Evolutionary conservation across 129 eudicot species (phyloP).

Genomic region (Chrysanthemum seticuspe): DNA sequence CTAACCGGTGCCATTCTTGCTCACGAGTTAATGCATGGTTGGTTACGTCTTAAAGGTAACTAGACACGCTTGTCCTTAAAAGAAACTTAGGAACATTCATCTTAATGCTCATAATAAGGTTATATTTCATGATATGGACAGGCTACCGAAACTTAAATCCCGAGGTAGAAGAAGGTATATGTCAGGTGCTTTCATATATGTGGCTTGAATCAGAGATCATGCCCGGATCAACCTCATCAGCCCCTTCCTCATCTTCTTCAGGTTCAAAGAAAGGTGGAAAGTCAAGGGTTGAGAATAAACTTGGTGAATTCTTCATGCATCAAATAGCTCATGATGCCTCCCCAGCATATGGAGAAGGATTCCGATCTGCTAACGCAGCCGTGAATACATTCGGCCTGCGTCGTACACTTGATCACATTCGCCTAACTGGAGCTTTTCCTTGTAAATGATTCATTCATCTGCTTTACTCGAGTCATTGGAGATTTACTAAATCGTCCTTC

Average conservation of each 20-base stretch:
- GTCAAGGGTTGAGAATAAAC: slow-evolving; percentile 69
- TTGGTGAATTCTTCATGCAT: slow-evolving; percentile 89
- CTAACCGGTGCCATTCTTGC: slow-evolving; percentile 99
- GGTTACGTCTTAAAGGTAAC: slow-evolving; percentile 95
- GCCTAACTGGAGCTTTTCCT: slow-evolving; percentile 69
- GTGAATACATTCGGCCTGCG: slow-evolving; percentile 80
- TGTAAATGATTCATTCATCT: slow-evolving; percentile 31
- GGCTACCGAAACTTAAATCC: slow-evolving; percentile 84
- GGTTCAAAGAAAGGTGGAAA: slow-evolving; percentile 84
- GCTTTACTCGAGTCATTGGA: slow-evolving; percentile 5
- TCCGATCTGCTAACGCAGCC: slow-evolving; percentile 84
- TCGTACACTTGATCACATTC: slow-evolving; percentile 84
- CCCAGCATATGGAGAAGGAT: slow-evolving; percentile 95
- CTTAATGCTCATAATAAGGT: background rate
- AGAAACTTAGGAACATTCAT: background rate
- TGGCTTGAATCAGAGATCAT: slow-evolving; percentile 97
- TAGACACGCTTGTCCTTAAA: background rate
- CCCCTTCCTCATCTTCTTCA: slow-evolving; percentile 71
- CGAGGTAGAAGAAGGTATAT: slow-evolving; percentile 93
- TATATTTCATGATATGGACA: slow-evolving; percentile 29
- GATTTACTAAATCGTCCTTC: slow-evolving; percentile 18
- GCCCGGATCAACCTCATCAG: slow-evolving; percentile 51
- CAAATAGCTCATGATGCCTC: slow-evolving; percentile 91
- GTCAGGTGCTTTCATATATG: slow-evolving; percentile 93
- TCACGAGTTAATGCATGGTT: slow-evolving; percentile 96